Base-by-base conservation (phyloP, 129 eudicot species). In the Flaveria robusta region DNA sequence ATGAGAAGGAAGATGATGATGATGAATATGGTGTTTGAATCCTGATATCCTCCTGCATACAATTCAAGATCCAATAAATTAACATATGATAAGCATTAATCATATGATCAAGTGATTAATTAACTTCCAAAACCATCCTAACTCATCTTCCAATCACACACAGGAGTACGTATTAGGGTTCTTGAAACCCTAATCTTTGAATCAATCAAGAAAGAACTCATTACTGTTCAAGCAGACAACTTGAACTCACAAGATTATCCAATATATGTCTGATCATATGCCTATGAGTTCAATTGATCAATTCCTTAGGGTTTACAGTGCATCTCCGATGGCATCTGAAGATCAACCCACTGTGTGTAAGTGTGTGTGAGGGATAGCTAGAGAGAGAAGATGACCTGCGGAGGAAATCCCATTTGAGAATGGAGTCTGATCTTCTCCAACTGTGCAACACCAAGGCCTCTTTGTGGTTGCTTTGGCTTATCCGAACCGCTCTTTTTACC, bases 361-460 rank as follows among this genome's bases (percentile, higher is more conserved):
- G 39, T 34, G 39, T 34, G 39, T 34, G 8, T 5, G 39, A 34
- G 39, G 39, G 39, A 34, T 34, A 34, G 39, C 39, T 34, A 70
- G 74, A 70, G 58, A 71, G 46, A 71, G 75, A 71, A 34, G 64
- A 10, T 15, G 5, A 79, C 82, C 82, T 79, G 82, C 20, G 77
- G 77, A 71, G 60, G 77, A 71, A 43, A 66, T 3, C 87, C 87
- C 84, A 88, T 75, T 81, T 91, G 93, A 81, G 82, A 85, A 59
- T 91, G 97, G 50, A 91, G 77, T 77, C 96, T 88, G 77, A 88
- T 91, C 81, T 91, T 89, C 83, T 91, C 97, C 58, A 91, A 83
- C 83, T 91, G 97, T 59, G 97, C 97, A 87, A 91, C 97, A 66
- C 97, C 97, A 68, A 88, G 94, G 8, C 97, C 97, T 84, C 97